Evolutionary conservation across 2,329 filamentous ascomycete genomes (phyloP).

Genomic region (Bipolaris oryzae): DNA sequence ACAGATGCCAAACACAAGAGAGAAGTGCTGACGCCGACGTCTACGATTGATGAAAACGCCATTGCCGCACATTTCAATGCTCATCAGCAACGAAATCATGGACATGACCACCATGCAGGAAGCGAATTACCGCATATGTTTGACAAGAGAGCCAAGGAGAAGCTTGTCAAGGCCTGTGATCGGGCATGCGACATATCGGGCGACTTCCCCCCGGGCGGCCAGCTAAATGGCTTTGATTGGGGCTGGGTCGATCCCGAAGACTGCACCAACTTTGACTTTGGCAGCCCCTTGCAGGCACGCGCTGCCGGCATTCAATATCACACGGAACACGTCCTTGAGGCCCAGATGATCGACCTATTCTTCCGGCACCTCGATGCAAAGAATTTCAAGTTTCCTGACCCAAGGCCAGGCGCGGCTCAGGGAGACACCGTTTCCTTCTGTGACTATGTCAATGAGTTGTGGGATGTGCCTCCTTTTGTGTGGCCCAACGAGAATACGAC

Average conservation of each 20-base stretch:
- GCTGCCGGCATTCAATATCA: background rate
- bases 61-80: too few relatives aligned
- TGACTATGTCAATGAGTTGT: background rate
- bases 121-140: background rate
- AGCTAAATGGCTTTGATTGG: background rate
- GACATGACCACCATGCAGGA: background rate
- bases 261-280: background rate
- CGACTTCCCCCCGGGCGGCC: background rate
- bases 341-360: slow-evolving; percentile 3
- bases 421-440: background rate
- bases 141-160: background rate
- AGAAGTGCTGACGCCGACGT: too few relatives aligned
- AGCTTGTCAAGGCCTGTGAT: background rate
- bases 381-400: background rate
- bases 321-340: slow-evolving; percentile 1
- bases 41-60: too few relatives aligned
- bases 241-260: background rate
- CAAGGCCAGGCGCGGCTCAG: background rate
- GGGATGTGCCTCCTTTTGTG: background rate
- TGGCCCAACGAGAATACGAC: background rate
- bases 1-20: too few relatives aligned
- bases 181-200: background rate
- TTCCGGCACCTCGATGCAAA: background rate
- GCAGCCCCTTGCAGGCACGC: background rate
- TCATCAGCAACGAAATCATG: too few relatives aligned